Conservation (phyloP, 2,329 filamentous ascomycete genomes). For the Blastomyces percursus region DNA sequence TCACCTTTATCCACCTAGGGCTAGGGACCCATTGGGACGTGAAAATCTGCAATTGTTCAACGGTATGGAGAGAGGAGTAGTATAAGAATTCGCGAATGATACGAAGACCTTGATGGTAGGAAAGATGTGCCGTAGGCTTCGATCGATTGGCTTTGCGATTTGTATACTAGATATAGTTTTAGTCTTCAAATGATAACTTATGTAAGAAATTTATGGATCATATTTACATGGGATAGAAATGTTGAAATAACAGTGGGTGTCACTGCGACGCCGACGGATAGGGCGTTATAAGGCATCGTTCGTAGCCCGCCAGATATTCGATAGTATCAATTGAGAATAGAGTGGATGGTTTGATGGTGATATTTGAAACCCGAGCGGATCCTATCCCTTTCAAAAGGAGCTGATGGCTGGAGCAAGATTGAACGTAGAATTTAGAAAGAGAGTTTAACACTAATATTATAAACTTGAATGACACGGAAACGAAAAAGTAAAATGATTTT, state of each 20-base stretch:
- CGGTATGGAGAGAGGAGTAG: constrained; percentile 76
- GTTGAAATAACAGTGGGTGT: constrained; percentile 82
- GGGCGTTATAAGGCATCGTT: constrained; percentile 60
- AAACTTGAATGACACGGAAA: background rate
- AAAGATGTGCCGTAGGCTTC: constrained; percentile 80
- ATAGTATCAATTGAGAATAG: background rate
- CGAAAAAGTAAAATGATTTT: background rate
- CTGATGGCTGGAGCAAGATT: background rate
- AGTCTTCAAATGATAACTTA: constrained; percentile 7
- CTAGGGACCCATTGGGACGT: constrained; percentile 85
- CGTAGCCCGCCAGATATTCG: background rate
- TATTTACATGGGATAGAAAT: constrained; percentile 68
- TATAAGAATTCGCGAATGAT: constrained; percentile 76
- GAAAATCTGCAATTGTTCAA: constrained; percentile 88
- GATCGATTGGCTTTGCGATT: constrained; percentile 63
- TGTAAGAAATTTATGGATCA: background rate
- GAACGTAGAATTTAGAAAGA: background rate
- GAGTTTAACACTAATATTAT: background rate
- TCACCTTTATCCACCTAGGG: constrained; percentile 75
- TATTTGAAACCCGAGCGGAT: background rate
- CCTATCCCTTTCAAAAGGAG: background rate
- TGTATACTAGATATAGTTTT: constrained; percentile 52
- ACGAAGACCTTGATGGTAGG: constrained; percentile 85
- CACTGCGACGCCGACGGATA: constrained; percentile 70
- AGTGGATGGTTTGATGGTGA: background rate